A percentile compares a stretch with the other conserved stretches of the same genome.
These are phyloP conservation scores for Anastatica hierochuntica DNA, from an alignment of 345 rosid genomes.

Conservation along the genomic window DNA sequence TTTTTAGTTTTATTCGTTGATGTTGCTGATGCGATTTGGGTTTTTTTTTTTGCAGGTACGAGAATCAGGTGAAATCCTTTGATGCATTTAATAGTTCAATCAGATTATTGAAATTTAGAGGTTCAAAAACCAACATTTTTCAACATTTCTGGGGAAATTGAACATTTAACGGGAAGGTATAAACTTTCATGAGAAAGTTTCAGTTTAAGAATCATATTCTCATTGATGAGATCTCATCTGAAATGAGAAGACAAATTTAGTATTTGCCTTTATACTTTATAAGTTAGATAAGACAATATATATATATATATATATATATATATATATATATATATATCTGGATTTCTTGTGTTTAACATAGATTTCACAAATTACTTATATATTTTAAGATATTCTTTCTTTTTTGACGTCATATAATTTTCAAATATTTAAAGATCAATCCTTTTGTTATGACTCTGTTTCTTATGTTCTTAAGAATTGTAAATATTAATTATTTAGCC, in stretches of 20 bases:
- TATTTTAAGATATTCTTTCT: too few relatives aligned
- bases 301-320: too few relatives aligned
- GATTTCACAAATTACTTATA: too few relatives aligned
- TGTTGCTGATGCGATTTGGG: background rate
- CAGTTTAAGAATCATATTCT: background rate
- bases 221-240: background rate
- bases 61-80: constrained; percentile 47
- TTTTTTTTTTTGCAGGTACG: constrained; percentile 37
- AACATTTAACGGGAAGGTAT: constrained; percentile 72
- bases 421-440: too few relatives aligned
- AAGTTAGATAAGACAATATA: too few relatives aligned
- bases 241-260: background rate
- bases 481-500: too few relatives aligned
- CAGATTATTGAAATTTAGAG: constrained; percentile 38
- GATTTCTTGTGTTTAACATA: too few relatives aligned
- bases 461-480: background rate
- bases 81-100: constrained; percentile 55
- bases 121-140: constrained; percentile 44
- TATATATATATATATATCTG: too few relatives aligned
- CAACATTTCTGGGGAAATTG: constrained; percentile 45
- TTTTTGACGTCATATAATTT: too few relatives aligned
- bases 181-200: background rate
- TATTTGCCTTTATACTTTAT: too few relatives aligned
- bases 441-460: too few relatives aligned
- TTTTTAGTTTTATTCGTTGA: background rate